Evolutionary conservation across 768 basidiomycete genomes (phyloP).

Genomic region (Cantharellus cinnabarinus): DNA sequence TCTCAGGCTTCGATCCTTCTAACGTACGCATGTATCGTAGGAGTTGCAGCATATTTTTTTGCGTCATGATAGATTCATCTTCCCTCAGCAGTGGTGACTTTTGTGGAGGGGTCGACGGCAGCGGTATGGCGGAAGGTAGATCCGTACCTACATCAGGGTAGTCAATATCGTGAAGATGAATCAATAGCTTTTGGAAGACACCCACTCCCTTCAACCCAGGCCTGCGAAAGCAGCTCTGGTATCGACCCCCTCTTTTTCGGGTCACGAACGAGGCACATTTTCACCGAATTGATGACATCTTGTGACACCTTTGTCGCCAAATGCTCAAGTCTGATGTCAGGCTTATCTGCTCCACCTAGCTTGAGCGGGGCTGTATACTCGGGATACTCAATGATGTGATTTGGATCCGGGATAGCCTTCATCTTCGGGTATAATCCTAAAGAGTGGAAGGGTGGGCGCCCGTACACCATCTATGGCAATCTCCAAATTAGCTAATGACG

Average conservation of each 20-base stretch:
- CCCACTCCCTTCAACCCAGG: slow-evolving; percentile 32
- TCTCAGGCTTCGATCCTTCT: not conserved
- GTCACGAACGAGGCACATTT: slow-evolving; percentile 54
- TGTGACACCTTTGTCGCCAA: slow-evolving; percentile 43
- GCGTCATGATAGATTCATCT: not conserved
- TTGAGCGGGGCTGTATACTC: slow-evolving; percentile 37
- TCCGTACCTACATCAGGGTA: not conserved
- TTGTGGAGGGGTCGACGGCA: not conserved
- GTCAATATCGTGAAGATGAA: not conserved
- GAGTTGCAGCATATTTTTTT: not conserved
- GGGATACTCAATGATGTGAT: slow-evolving; percentile 65
- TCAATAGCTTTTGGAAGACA: not conserved
- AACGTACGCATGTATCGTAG: not conserved
- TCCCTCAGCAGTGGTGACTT: not conserved
- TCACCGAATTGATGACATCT: slow-evolving; percentile 66
- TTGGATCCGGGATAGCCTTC: slow-evolving; percentile 73
- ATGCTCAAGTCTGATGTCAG: slow-evolving; percentile 11
- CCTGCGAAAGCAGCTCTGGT: slow-evolving; percentile 62
- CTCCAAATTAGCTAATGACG: no score
- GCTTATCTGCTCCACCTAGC: slow-evolving; percentile 11
- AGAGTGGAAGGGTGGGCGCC: slow-evolving; percentile 77
- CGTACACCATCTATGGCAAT: slow-evolving; percentile 56
- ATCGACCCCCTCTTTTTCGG: slow-evolving; percentile 78
- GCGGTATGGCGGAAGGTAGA: not conserved
- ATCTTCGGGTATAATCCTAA: slow-evolving; percentile 74